phyloP scores from a whole-genome alignment of 345 rosid genomes.

The Bruguiera gymnorhiza region DNA sequence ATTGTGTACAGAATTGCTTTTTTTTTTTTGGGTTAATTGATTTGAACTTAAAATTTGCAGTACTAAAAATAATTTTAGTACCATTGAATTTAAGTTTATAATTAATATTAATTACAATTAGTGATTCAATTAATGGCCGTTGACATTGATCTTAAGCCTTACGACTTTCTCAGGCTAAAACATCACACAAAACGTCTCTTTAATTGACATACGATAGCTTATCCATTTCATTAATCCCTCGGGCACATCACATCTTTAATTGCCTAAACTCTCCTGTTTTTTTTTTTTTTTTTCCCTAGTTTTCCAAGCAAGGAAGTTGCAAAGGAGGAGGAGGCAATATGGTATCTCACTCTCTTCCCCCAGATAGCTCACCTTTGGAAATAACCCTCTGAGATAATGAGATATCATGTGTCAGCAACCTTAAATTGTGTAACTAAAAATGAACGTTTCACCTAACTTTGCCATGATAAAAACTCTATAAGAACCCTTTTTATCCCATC shows the following conservation, averaged over 20 bases:
- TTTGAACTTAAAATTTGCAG: too few relatives aligned
- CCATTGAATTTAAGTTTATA: too few relatives aligned
- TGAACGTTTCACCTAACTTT: slow-evolving; percentile 25
- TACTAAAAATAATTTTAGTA: too few relatives aligned
- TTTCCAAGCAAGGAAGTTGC: slow-evolving; percentile 10
- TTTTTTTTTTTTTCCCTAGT: neutral
- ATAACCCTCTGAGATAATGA: too few relatives aligned
- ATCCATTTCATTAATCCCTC: too few relatives aligned
- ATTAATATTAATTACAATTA: too few relatives aligned
- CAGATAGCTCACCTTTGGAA: slow-evolving; percentile 7
- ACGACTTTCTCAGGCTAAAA: neutral
- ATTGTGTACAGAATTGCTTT: too few relatives aligned
- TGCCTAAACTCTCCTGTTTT: neutral
- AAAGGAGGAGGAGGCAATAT: too few relatives aligned
- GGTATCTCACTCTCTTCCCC: neutral
- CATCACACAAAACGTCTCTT: neutral
- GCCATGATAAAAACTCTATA: slow-evolving; percentile 13
- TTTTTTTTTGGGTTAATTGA: too few relatives aligned
- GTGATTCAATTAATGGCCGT: neutral
- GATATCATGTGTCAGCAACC: neutral
- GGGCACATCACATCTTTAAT: too few relatives aligned
- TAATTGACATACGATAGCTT: too few relatives aligned
- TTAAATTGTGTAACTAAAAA: slow-evolving; percentile 12
- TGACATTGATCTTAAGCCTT: slow-evolving; percentile 4
- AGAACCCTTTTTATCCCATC: neutral